phyloP scores from a whole-genome alignment of 2,329 filamentous ascomycete genomes.

The Venturia effusa region DNA sequence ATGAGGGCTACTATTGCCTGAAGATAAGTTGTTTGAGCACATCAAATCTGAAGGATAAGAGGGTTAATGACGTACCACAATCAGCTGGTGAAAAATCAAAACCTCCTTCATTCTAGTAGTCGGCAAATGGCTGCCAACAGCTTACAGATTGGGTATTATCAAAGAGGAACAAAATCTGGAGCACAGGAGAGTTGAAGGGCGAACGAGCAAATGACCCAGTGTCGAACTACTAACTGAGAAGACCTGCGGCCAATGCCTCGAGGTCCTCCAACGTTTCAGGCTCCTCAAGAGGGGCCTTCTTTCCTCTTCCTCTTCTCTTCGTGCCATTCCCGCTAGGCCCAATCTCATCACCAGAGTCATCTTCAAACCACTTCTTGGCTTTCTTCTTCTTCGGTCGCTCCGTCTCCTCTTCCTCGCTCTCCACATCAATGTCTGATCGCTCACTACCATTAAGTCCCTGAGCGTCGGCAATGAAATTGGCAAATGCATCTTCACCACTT shows the following conservation, averaged over 20 bases:
- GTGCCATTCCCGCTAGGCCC: conserved; percentile 32
- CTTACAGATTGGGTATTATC: background rate
- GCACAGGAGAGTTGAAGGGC: too few relatives aligned
- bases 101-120: too few relatives aligned
- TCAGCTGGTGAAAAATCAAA: too few relatives aligned
- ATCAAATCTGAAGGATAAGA: background rate
- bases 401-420: conserved; percentile 46
- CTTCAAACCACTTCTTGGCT: conserved; percentile 67
- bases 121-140: too few relatives aligned
- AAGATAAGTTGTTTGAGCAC: too few relatives aligned
- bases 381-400: conserved; percentile 46
- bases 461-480: conserved; percentile 31
- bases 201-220: background rate
- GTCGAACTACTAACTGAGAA: conserved; percentile 37
- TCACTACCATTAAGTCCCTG: conserved; percentile 21
- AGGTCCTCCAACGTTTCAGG: conserved; percentile 72
- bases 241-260: conserved; percentile 62
- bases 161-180: background rate
- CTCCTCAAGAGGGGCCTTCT: conserved; percentile 49
- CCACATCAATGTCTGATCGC: conserved; percentile 32
- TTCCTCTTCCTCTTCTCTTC: conserved; percentile 40
- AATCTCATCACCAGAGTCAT: conserved; percentile 44
- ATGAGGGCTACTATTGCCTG: too few relatives aligned
- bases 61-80: background rate
- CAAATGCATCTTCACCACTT: conserved; percentile 28